Evolutionary conservation across 805 yeast genomes (phyloP), one percentile per base, ranked within the genome.

Genomic region (Saccharomycopsis sp.): DNA sequence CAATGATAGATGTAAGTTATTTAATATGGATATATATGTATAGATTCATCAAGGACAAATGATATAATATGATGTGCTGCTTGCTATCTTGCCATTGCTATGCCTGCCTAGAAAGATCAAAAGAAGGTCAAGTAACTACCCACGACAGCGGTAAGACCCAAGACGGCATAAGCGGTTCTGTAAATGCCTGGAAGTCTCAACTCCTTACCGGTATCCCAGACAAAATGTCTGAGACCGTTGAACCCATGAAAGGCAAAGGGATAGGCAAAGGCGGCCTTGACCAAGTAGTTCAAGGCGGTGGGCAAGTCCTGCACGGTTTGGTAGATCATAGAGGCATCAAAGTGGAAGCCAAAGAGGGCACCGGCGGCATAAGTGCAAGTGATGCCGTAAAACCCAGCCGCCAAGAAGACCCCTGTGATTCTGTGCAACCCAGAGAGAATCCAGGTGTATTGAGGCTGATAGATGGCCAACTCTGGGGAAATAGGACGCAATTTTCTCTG

Each of bases 391-490:
- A 88, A 79, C 8, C 75, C 81, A 48, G 69, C 73, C 31, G 87
- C 95, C 56, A 92, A 65, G 39, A 77, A 74, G 26, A 87, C 82
- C 60, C 96, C 96, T 36, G 92, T 73, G 54, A 89, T 63, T 71
- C 98, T 80, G 65, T 89, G 97, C 49, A 80, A 61, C 18, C 80
- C 67, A 4, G 96, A 87, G 57, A 92, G 59, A 48, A 73, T 64
- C 82, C 81, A 74, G 18, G 97, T 84, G 50, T 89, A 59, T 67
- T 92, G 96, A 33, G 94, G 94, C 67, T 88, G 71, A 68, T 89
- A 89, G 58, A 92, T 88, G 48, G 77, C 65, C 57, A 89, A 69
- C 61, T 89, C 94, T 42, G 97, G 97, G 22, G 96, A 86, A 12
- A 73, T 64, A 25, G 97, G 97, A 66, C 98, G 80, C 65, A 76